Evolutionary conservation across 176 grass and related monocot genomes (phyloP), one percentile per base, ranked within the genome.

Genomic region (Pontederia crassipes): DNA sequence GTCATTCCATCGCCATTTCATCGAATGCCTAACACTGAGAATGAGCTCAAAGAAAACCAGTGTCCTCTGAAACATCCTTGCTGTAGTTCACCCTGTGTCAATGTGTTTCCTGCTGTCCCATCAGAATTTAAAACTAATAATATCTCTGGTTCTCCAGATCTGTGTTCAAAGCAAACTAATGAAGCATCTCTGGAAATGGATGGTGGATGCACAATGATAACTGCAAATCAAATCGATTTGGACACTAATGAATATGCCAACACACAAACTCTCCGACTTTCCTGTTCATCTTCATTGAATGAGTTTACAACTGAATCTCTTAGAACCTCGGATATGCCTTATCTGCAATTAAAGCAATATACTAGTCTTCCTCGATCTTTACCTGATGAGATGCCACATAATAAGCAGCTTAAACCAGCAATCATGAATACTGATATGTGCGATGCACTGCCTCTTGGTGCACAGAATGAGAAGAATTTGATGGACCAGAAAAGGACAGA

Each of bases 241-340:
- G 28, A 26, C 46, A 54, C 27, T 32, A 45, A 48, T 18, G 51
- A 48, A 51, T 40, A 67, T 48, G 51, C 17, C 12, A 9, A 40
- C 72, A 57, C 27, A 66, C 16, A 60, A 8, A 67, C n/a, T 62
- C 35, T 74, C 9, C 11, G 74, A 76, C 40, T 67, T 74, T 59
- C 76, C 48, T 66, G 68, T 96, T 64, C 76, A 85, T 78, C 74
- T 57, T 56, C 56, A 16, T 28, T 69, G 10, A 53, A 69, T 12
- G 53, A 46, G 16, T 56, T 57, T 46, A 57, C 24, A 28, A 72
- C 79, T 79, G 79, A 77, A 66, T 73, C 73, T 64, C 77, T 80
- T 75, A 80, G 65, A 47, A 76, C 10, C 48, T 74, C 59, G 64
- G 59, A 55, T 55, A 48, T 14, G 28, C 48, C 60, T 64, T 20